Conservation (phyloP, 495 filamentous ascomycete genomes). For the Clavariopsis aquatica region DNA sequence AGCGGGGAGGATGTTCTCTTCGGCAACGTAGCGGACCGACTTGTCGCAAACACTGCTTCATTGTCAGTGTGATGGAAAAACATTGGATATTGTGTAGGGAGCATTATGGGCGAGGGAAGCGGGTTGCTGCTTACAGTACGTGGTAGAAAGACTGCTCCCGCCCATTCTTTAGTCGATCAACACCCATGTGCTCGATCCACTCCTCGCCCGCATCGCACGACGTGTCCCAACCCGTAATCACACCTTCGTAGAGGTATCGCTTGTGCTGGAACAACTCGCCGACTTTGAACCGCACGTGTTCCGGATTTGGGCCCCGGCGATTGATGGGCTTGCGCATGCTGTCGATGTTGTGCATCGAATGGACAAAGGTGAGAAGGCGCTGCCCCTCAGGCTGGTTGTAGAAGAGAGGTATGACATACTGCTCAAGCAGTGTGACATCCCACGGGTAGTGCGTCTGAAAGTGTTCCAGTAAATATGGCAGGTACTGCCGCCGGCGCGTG, state of each 20-base stretch:
- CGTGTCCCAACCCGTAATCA: conserved; percentile 85
- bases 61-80: conserved; percentile 11
- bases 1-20: conserved; percentile 77
- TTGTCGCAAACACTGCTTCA: conserved; percentile 65
- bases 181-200: conserved; percentile 60
- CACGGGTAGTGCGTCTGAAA: conserved; percentile 61
- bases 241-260: conserved; percentile 74
- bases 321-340: conserved; percentile 58
- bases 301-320: conserved; percentile 48
- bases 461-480: conserved; percentile 68
- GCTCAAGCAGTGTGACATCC: conserved; percentile 57
- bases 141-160: conserved; percentile 80
- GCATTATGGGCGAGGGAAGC: conserved; percentile 38
- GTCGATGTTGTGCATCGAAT: conserved; percentile 62
- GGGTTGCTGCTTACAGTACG: conserved; percentile 76
- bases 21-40: conserved; percentile 74
- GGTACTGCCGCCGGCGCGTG: conserved; percentile 58
- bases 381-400: conserved; percentile 48
- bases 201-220: conserved; percentile 59
- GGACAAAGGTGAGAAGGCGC: conserved; percentile 52
- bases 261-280: conserved; percentile 84
- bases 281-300: conserved; percentile 66
- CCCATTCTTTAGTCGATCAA: conserved; percentile 63
- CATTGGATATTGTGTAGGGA: neutral
- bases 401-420: conserved; percentile 63